phyloP scores from a whole-genome alignment of 805 yeast species.

The Yarrowia porcina region DNA sequence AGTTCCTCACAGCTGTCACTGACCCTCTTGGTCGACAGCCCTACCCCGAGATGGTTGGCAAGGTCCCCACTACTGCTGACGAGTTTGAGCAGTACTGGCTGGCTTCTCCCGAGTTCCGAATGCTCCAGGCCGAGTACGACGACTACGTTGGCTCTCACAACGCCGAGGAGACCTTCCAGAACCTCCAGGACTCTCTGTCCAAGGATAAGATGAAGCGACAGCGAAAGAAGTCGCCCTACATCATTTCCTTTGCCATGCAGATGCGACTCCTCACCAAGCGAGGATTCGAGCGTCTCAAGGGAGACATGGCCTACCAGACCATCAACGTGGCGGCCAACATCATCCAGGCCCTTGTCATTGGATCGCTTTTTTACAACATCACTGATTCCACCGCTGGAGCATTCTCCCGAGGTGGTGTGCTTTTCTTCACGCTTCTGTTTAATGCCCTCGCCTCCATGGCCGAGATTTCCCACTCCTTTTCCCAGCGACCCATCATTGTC shows the following conservation, averaged over 20 bases:
- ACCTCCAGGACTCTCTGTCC: slow-evolving; percentile 40
- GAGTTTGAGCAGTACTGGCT: slow-evolving; percentile 63
- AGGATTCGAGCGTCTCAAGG: slow-evolving; percentile 54
- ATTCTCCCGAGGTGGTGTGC: slow-evolving; percentile 60
- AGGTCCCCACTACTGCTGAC: slow-evolving; percentile 58
- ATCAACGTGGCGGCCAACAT: slow-evolving; percentile 49
- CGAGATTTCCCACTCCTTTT: slow-evolving; percentile 50
- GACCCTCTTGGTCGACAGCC: slow-evolving; percentile 60
- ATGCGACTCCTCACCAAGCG: slow-evolving; percentile 48
- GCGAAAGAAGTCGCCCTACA: slow-evolving; percentile 44
- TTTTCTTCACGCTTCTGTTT: slow-evolving; percentile 59
- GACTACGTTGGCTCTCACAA: slow-evolving; percentile 39
- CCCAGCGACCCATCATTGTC: slow-evolving; percentile 56
- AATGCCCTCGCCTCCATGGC: slow-evolving; percentile 60
- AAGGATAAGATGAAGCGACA: slow-evolving; percentile 43
- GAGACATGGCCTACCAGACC: slow-evolving; percentile 53
- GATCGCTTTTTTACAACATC: slow-evolving; percentile 59
- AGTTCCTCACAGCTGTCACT: slow-evolving; percentile 65
- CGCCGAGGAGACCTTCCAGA: slow-evolving; percentile 39
- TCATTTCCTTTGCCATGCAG: slow-evolving; percentile 49
- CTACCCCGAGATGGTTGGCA: slow-evolving; percentile 47
- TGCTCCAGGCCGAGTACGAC: slow-evolving; percentile 47
- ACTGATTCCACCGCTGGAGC: slow-evolving; percentile 53
- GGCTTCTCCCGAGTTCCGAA: slow-evolving; percentile 46
- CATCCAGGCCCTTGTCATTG: slow-evolving; percentile 57